Base-by-base conservation (phyloP, 768 basidiomycete genomes). In the Lentinula boryana region DNA sequence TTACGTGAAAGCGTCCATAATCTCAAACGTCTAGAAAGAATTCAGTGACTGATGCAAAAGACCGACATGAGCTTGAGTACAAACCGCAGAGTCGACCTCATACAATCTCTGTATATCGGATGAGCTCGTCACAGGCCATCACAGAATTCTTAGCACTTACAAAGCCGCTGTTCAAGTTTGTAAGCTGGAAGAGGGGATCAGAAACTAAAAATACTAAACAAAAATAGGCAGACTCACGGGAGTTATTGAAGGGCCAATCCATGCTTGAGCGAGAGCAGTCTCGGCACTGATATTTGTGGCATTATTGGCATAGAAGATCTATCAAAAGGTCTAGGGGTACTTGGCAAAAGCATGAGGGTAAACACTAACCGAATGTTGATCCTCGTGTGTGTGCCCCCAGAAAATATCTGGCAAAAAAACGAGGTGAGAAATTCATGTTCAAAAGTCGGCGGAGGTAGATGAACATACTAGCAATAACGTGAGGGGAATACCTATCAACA, bases 341-440 rank as follows among this genome's bases (percentile, higher is more conserved):
- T n/a, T 8, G 13, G 12, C n/a, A 32, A 21, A 41, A 61, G 23
- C n/a, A 7, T 35, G 3, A 48, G 12, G 36, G 13, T 58, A 15
- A 49, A 48, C 18, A 71, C 72, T 36, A 62, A 87, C 87, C 33
- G 81, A 84, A 43, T 89, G 64, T 71, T 88, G 80, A 69, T 91
- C 89, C 68, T 90, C 86, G 60, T 91, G 88, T 0, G 85, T 83
- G 66, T 91, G 90, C 5, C 89, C 89, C 68, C 78, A 91, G 76
- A 91, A 89, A n/a, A 90, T 83, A 64, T 82, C 87, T 85, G 58
- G 41, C 9, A 8, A 54, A 67, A 63, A 27, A 44, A 46, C n/a
- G 55, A 43, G 31, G 53, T 56, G 55, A 60, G 64, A 66, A 63
- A 61, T 61, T 44, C 63, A 16, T 18, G 33, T 53, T 27, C 27